Conservation (phyloP, 1,139 yeast genomes). For the Candida tropicalis region DNA sequence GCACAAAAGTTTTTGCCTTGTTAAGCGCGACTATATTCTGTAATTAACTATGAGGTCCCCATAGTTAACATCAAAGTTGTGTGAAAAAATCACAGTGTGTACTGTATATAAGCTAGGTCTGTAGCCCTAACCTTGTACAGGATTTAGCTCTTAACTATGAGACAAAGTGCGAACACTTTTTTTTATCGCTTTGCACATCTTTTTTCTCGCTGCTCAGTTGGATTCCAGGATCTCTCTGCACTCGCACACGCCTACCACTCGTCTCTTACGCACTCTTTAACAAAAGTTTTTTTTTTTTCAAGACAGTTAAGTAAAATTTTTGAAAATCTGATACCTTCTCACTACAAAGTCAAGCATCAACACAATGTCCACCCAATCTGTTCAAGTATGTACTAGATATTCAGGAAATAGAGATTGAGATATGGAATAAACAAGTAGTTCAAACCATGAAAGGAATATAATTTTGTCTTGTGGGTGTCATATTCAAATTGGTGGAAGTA, state of each 20-base stretch:
- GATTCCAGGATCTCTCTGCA: neutral
- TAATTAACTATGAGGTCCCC: too few species aligned
- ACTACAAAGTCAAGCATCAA: slow-evolving; percentile 10
- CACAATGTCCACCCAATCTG: slow-evolving; percentile 65
- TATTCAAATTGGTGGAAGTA: too few species aligned
- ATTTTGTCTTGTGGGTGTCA: too few species aligned
- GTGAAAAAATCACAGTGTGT: neutral
- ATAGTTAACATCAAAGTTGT: too few species aligned
- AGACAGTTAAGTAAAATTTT: slow-evolving; percentile 5
- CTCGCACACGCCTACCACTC: slow-evolving; percentile 5
- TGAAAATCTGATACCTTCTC: slow-evolving; percentile 8
- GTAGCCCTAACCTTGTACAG: slow-evolving; percentile 6
- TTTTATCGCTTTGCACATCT: neutral
- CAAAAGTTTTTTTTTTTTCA: slow-evolving; percentile 6
- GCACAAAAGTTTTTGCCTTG: too few species aligned
- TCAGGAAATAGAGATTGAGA: slow-evolving; percentile 8
- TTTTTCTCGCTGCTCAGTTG: too few species aligned
- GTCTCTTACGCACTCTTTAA: slow-evolving; percentile 1
- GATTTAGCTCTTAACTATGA: neutral
- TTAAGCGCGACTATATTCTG: neutral
- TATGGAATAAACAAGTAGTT: neutral
- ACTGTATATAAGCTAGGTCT: slow-evolving; percentile 7
- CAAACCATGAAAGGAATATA: neutral
- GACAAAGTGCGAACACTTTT: neutral
- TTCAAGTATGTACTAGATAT: slow-evolving; percentile 56